Conservation (phyloP, 1,139 yeast species). For the Eremothecium sinecaudum region DNA sequence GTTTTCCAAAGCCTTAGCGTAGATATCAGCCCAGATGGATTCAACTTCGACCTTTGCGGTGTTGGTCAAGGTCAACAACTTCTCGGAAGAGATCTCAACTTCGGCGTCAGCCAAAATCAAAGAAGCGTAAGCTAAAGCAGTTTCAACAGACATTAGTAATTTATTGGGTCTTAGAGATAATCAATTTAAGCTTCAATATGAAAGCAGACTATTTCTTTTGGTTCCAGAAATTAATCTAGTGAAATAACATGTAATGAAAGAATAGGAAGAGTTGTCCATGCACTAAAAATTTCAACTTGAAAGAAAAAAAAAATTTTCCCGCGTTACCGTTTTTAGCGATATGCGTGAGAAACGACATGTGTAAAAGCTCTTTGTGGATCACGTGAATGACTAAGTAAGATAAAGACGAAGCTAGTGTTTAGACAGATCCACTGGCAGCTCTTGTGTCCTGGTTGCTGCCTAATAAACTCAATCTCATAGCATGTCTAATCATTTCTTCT, state of each 20-base stretch:
- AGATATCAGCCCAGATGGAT: constrained; percentile 71
- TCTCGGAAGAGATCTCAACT: constrained; percentile 67
- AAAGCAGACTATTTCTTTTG: constrained; percentile 66
- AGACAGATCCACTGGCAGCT: no score
- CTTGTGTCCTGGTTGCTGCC: constrained; percentile 38
- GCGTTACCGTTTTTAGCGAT: constrained; percentile 1
- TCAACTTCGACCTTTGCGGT: constrained; percentile 68
- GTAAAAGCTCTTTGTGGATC: no score
- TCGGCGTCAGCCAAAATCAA: constrained; percentile 81
- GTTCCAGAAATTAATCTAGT: no score
- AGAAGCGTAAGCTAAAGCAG: constrained; percentile 83
- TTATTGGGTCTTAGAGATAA: constrained; percentile 38
- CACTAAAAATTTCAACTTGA: no score
- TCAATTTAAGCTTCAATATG: constrained; percentile 41
- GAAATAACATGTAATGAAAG: no score
- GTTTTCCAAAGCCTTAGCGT: constrained; percentile 71
- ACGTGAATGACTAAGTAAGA: no score
- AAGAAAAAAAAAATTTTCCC: constrained; percentile 4
- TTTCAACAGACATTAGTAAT: constrained; percentile 59
- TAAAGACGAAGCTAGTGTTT: no score
- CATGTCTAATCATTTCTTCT: constrained; percentile 77
- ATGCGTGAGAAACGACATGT: neutral
- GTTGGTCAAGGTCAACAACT: constrained; percentile 57
- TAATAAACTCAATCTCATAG: constrained; percentile 59
- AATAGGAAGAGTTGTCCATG: no score